Conservation (phyloP, 768 basidiomycete species). For the Leccinum ochraceum region DNA sequence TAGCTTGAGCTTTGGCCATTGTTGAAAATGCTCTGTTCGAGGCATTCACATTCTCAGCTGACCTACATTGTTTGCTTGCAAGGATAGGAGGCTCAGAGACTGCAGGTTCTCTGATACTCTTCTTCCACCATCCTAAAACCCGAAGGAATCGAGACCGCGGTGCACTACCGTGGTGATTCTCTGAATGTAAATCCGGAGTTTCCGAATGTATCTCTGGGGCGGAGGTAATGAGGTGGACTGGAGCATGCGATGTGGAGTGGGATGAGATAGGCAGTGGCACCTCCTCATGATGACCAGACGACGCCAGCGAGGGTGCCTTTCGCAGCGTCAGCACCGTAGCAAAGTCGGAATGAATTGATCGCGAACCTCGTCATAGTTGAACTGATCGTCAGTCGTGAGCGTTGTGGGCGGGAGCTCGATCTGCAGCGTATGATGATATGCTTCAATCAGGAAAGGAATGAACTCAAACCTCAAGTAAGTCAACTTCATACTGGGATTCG, state of each 20-base stretch:
- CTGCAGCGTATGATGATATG: background rate
- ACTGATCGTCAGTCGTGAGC: background rate
- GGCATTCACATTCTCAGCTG: background rate
- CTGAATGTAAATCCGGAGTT: background rate
- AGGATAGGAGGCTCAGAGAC: background rate
- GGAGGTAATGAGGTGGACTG: background rate
- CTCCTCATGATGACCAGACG: background rate
- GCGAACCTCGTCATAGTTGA: background rate
- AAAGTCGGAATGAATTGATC: background rate
- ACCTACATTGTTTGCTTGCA: background rate
- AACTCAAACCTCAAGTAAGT: background rate
- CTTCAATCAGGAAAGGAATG: background rate
- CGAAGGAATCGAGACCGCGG: background rate
- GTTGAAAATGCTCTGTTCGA: background rate
- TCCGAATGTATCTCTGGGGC: background rate
- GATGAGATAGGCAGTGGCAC: background rate
- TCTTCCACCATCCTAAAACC: background rate
- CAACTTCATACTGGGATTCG: background rate
- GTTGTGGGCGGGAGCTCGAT: background rate
- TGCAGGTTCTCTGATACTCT: background rate
- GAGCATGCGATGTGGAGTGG: background rate
- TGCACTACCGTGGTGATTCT: rapidly evolving
- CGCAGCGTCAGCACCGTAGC: background rate
- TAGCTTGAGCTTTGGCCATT: background rate
- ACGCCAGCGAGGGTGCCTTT: background rate